Base-by-base conservation (phyloP, 1,139 yeast genomes). In the Maudiozyma humilis region DNA sequence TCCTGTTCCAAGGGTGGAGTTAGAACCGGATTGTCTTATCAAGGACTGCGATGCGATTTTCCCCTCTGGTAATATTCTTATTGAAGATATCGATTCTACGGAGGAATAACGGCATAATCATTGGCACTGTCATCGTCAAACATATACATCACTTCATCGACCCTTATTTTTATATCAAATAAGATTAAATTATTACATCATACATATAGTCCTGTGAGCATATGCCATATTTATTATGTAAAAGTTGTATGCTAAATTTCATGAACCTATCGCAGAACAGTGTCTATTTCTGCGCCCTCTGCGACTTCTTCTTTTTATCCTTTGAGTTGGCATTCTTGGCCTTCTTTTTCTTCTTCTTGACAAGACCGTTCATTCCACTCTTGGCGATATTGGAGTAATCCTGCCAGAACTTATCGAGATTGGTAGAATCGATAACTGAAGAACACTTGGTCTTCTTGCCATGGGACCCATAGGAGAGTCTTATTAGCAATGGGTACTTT, bases 351-450 rank as follows among this genome's bases (percentile, higher is more conserved):
- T 78, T 81, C 67, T 79, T 79, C 70, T 76, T 78, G 51, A 72
- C 69, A 57, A 80, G 67, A 3, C 85, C 84, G 8, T 67, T 65
- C 62, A 78, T 73, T 4, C 82, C 87, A 25, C 68, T 60, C 59
- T 83, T 84, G 46, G 84, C 70, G 0, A 75, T 75, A 38, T 75
- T 78, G 1, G 83, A 67, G 60, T 84, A 85, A 35, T 76, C 77
- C 33, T 64, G 62, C 94, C 94, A 85, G 59, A 85, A 85, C 49
- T 67, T 66, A 47, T 79, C 83, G 52, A 85, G 66, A 16, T 72
- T 66, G 3, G 69, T 72, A 0, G 75, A 65, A 36, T 72, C 73
- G 25, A 86, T 86, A 17, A 78, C 75, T 0, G 95, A 84, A 7
- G 85, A 75, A 38, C 77, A 62, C 57, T 81, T 82, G 34, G 62